Base-by-base conservation (phyloP, 805 yeast genomes). In the Saccharomyces mikatae region DNA sequence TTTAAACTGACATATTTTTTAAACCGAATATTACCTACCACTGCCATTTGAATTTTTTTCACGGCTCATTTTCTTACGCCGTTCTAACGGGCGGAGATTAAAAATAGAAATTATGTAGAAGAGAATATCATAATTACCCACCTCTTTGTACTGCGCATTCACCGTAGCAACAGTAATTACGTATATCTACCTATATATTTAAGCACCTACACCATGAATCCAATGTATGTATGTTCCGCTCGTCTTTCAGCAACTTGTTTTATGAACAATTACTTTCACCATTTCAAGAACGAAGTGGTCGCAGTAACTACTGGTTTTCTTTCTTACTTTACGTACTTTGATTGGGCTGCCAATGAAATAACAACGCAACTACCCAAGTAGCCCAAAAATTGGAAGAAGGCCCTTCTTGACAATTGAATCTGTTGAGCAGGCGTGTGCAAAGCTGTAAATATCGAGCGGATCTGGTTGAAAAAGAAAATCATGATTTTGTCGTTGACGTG, bases 321-420 rank as follows among this genome's bases (percentile, higher is more conserved):
- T 36, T 36, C 11, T 36, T 17, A 36, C 24, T 36, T 10, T 9
- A 36, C 44, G 44, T 36, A 36, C 22, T 54, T 60, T 4, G 67
- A 63, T 52, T 66, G 72, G 2, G 72, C 64, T 1, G 62, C 61
- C 29, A 69, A 54, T 6, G 72, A 66, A 21, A 70, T 64, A 2
- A 67, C 58, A 6, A 68, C 69, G 49, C 72, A 70, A 41, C 71
- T 63, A 14, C 67, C 70, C 49, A 70, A 51, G 49, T 66, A 70
- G 6, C 72, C 74, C 36, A 69, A 56, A 13, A 70, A 56, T 41
- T 67, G 67, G 59, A 70, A 67, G 51, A 70, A 70, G 3, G 74
- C 73, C 29, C 63, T 60, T 29, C 71, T 60, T 4, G 72, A 68
- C 21, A 69, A 57, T 27, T 57, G 50, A 4, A 67, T 63, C 54